phyloP scores from a whole-genome alignment of 208 protist species.

The Trypanosomatidae sp. region DNA sequence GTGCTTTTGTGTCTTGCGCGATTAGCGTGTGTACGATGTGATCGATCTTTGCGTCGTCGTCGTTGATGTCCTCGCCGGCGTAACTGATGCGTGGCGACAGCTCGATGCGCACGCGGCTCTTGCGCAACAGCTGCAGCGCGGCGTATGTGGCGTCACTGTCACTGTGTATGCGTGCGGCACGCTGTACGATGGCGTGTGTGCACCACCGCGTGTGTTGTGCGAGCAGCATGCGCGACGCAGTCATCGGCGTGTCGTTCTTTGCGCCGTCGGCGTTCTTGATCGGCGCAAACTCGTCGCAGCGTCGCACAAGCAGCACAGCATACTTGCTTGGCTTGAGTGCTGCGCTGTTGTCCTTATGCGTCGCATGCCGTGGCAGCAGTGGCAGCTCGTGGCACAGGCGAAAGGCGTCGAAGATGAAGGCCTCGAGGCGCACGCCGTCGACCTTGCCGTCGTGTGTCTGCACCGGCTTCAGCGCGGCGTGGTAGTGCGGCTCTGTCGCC shows the following conservation, averaged over 20 bases:
- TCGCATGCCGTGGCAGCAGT: not conserved
- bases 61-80: too few relatives aligned
- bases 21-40: too few relatives aligned
- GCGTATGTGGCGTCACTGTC: too few relatives aligned
- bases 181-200: too few relatives aligned
- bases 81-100: too few relatives aligned
- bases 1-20: too few relatives aligned
- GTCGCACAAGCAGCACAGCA: constrained; percentile 74
- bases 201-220: constrained; percentile 61
- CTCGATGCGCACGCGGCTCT: too few relatives aligned
- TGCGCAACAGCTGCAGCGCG: too few relatives aligned
- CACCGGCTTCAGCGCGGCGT: constrained; percentile 96
- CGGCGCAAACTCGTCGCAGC: constrained; percentile 92
- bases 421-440: constrained; percentile 92
- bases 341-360: not conserved
- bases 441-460: constrained; percentile 28
- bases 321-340: constrained; percentile 16
- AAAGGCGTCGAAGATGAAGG: constrained; percentile 98
- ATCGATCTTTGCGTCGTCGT: too few relatives aligned
- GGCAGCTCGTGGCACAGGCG: constrained; percentile 29
- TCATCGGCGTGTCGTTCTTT: constrained; percentile 69
- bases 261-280: constrained; percentile 92
- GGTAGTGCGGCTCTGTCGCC: constrained; percentile 35
- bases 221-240: constrained; percentile 53
- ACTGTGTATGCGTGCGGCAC: too few relatives aligned